phyloP scores from a whole-genome alignment of 108 stramenopile genomes.

The Conticribra weissflogii region DNA sequence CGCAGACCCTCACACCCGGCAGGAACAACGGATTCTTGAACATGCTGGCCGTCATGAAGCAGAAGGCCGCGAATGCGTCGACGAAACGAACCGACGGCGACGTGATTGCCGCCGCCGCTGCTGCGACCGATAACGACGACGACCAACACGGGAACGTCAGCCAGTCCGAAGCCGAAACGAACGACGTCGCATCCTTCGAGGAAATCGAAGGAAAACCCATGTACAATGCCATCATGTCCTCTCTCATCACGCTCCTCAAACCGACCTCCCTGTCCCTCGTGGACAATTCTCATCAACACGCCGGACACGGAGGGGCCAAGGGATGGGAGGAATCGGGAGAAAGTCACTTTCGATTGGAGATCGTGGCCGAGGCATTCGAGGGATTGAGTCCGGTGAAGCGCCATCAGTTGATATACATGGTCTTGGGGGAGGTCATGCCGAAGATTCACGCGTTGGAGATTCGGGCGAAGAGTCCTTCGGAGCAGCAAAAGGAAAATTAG shows the following conservation, averaged over 20 bases:
- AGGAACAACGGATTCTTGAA: constrained; percentile 99
- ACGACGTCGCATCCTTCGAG: constrained; percentile 37
- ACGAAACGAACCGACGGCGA: constrained; percentile 14
- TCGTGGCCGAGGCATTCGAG: constrained; percentile 91
- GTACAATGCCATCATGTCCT: constrained; percentile 79
- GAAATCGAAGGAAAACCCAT: constrained; percentile 60
- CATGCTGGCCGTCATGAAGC: constrained; percentile 93
- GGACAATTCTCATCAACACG: constrained; percentile 84
- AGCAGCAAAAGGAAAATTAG: no score
- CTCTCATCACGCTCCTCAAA: constrained; percentile 67
- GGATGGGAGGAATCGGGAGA: constrained; percentile 75
- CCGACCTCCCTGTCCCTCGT: constrained; percentile 65
- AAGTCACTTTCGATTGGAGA: constrained; percentile 82
- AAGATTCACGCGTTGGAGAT: constrained; percentile 93
- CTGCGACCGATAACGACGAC: neutral
- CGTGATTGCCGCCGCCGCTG: constrained; percentile 7
- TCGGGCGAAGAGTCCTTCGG: constrained; percentile 77
- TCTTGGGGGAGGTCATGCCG: constrained; percentile 90
- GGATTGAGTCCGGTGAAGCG: constrained; percentile 89
- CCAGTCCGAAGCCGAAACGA: neutral
- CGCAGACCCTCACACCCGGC: constrained; percentile 90
- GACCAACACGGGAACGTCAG: constrained; percentile 7
- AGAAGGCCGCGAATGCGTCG: constrained; percentile 61
- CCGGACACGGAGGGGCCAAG: constrained; percentile 74
- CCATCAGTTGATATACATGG: constrained; percentile 91